Base-by-base conservation (phyloP, 805 yeast species). In the Clavispora asparagi region DNA sequence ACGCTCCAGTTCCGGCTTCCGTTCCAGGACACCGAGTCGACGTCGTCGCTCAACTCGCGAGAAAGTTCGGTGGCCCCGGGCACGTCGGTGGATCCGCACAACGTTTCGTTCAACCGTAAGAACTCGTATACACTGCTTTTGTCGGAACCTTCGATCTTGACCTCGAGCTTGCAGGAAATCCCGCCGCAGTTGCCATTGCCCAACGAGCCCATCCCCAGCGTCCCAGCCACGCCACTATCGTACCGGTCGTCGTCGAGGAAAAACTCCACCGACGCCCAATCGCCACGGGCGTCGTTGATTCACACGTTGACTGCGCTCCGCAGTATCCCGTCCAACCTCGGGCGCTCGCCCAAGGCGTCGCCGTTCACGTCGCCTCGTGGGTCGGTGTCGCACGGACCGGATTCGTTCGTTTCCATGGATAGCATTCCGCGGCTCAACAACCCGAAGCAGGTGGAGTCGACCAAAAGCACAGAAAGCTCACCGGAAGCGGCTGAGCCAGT, bases 1-100 rank as follows among this genome's bases (percentile, higher is more conserved):
- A 67, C 73, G 1, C 86, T 85, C 2, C 75, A 68, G 41, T 85
- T 85, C 59, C 72, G 94, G 57, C 68, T 81, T 13, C 92, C 92
- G 0, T 85, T 85, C 58, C 88, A 83, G 58, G 87, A 83, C 1
- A 46, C 45, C 12, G 32, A 33, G 25, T 39, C 50, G 3, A 26
- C 44, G 7, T 23, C 45, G 7, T 33, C 48, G n/a, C 37, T 46
- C 11, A 23, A 30, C 23, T 43, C 50, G 28, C 42, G 40, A 13
- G 57, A 53, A 4, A 42, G 41, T 25, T 39, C 41, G 19, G 32
- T 16, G 17, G 31, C 32, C 4, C 41, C 41, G 12, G 26, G 35
- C 19, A 52, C 58, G 9, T 51, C 62, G 7, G 48, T 61, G 11
- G 70, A 64, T 38, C 68, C 67, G 2, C 64, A 59, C 41, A 53